Conservation (phyloP, 352 stramenopile species). For the Phytophthora hybrid region DNA sequence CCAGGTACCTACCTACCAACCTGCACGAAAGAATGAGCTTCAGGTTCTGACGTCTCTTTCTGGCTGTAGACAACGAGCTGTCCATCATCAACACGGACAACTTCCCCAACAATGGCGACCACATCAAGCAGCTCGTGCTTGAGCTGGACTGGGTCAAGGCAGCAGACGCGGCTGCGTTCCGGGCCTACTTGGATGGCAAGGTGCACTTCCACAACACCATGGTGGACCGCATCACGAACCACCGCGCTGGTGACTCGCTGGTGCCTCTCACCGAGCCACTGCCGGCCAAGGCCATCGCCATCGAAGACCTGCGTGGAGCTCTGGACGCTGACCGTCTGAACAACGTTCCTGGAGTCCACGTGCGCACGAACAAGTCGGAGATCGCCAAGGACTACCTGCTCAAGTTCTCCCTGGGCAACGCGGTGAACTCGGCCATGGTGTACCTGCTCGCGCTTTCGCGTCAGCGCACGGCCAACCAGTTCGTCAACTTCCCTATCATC, state of each 20-base stretch:
- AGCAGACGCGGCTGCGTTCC: slow-evolving; percentile 39
- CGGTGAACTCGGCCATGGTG: slow-evolving; percentile 92
- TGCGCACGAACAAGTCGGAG: slow-evolving; percentile 49
- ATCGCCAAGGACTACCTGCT: slow-evolving; percentile 86
- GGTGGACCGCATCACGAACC: slow-evolving; percentile 79
- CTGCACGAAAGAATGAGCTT: too few species aligned
- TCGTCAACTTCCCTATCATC: slow-evolving; percentile 45
- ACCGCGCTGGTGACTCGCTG: slow-evolving; percentile 52
- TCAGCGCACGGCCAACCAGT: slow-evolving; percentile 36
- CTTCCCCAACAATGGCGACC: slow-evolving; percentile 71
- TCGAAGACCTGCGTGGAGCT: slow-evolving; percentile 66
- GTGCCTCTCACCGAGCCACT: slow-evolving; percentile 73
- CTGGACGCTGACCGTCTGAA: slow-evolving; percentile 43
- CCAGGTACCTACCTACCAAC: slow-evolving; percentile 30
- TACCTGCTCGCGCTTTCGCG: slow-evolving; percentile 76
- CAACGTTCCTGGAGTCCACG: slow-evolving; percentile 57
- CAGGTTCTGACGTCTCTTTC: neutral
- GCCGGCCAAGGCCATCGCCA: slow-evolving; percentile 72
- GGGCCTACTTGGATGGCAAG: slow-evolving; percentile 48
- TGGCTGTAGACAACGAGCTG: slow-evolving; percentile 54
- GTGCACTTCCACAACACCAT: slow-evolving; percentile 89
- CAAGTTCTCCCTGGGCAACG: slow-evolving; percentile 94
- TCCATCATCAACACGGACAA: slow-evolving; percentile 91
- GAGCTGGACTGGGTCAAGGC: slow-evolving; percentile 37
- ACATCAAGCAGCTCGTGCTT: slow-evolving; percentile 58